Evolutionary conservation across 2,329 filamentous ascomycete species (phyloP), one percentile per base, ranked within the genome.

Genomic region (Hypoxylon rubiginosum): DNA sequence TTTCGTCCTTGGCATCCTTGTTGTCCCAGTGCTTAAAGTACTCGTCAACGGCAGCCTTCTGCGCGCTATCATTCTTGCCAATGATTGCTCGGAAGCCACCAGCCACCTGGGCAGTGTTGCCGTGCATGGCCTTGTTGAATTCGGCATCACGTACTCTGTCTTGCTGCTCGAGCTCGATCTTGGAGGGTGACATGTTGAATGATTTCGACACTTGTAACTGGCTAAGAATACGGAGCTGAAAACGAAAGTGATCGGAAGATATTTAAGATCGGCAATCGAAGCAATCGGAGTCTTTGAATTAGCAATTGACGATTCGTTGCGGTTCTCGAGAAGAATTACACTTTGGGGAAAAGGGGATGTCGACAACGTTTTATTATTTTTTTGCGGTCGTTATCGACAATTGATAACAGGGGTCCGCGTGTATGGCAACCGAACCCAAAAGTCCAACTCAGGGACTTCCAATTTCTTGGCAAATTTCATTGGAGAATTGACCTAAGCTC

Each of bases 11-110:
- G 32, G 84, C 91, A 49, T 83, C 81, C 82, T 97, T 94, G 84
- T 95, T 91, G 80, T 97, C 93, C 92, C 92, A 97, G 79, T 97
- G 94, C 86, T 97, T 97, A 85, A 97, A 97, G 83, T 97, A 97
- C 79, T 97, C 92, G 77, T 96, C 92, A 28, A 94, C 88, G 50
- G 93, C 93, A 56, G 91, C 90, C 79, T 93, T 88, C 77, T 97
- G 92, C 7, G 93, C 93, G 30, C 84, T 76, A 30, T 75, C 71
- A 79, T 96, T 91, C 84, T 99, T 99, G 78, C 86, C 85, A 76
- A 97, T 84, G 90, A 97, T 94, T 75, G 95, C 92, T 73, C 88
- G 83, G 74, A 97, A 87, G 72, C 93, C 92, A 76, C 91, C 92
- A 61, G 85, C 82, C 48, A 88, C 88, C 77, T 90, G 81, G 53